These are phyloP conservation scores for Malus domestica DNA, from an alignment of 306 rosid genomes.

Conservation along the genomic window ASM211411v1 NC_041792.1:30968407-30968906, in stretches of 20 bases:
- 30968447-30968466: background rate
- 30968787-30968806: background rate
- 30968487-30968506: slow-evolving; percentile 75
- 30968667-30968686: slow-evolving; percentile 46
- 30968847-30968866: slow-evolving; percentile 4
- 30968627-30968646: background rate
- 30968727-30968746: slow-evolving; percentile 71
- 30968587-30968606: background rate
- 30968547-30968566: slow-evolving; percentile 83
- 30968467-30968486: slow-evolving; percentile 49
- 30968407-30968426: background rate
- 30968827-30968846: background rate
- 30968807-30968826: background rate
- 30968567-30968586: slow-evolving; percentile 62
- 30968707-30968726: slow-evolving; percentile 86
- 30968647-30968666: slow-evolving; percentile 18
- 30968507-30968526: slow-evolving; percentile 75
- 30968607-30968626: background rate
- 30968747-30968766: slow-evolving; percentile 46
- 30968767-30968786: background rate
- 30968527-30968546: slow-evolving; percentile 89
- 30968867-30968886: background rate
- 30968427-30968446: background rate
- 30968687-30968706: slow-evolving; percentile 80
- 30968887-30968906: background rate